Base-by-base conservation (phyloP, 2,329 filamentous ascomycete species). In the Ophiosphaerella herpotricha region DNA sequence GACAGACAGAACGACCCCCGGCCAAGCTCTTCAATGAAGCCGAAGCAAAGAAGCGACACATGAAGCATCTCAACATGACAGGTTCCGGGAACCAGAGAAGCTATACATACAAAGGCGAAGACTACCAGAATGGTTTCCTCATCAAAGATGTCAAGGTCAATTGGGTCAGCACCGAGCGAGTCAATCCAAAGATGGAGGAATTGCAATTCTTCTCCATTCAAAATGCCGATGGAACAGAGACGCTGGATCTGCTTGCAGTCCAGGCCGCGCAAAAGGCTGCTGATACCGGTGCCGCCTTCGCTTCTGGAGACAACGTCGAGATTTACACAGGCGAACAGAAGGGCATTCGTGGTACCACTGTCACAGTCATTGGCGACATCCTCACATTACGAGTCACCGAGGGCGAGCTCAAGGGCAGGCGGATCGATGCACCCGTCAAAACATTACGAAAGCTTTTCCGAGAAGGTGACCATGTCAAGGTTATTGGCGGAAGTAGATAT, bases 381-480 rank as follows among this genome's bases (percentile, higher is more conserved):
- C 90, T 99, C 44, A 93, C 91, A 5, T 84, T 99, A 66, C 80
- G 85, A 51, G 91, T 97, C 13, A 88, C 85, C 1, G 88, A 95
- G 66, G 94, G 94, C 39, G 87, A 89, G 35, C 80, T 97, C 24
- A 80, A 78, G 43, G 93, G 92, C 8, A 89, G 96, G 70, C 86
- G 83, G 5, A 94, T 99, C 39, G 93, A 97, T 70, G 92, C 96
- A 9, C 94, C 94, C 1, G 88, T 91, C 55, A 95, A 94, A 75
- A 90, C 90, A 38, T 81, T 99, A 23, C 89, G 94, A 50, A 99
- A 99, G 76, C 85, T 90, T 26, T 99, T 99, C 82, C 86, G 84
- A 58, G 83, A 92, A 55, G 94, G 94, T 79, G 94, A 99, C 67
- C 94, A 99, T 69, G 94, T 99, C 78, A 97, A 97, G 78, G 94